A percentile compares a stretch with the other conserved stretches of the same genome.
These are phyloP conservation scores for Tuber indicum DNA, from an alignment of 495 filamentous ascomycete genomes.

Conservation along the genomic window DNA sequence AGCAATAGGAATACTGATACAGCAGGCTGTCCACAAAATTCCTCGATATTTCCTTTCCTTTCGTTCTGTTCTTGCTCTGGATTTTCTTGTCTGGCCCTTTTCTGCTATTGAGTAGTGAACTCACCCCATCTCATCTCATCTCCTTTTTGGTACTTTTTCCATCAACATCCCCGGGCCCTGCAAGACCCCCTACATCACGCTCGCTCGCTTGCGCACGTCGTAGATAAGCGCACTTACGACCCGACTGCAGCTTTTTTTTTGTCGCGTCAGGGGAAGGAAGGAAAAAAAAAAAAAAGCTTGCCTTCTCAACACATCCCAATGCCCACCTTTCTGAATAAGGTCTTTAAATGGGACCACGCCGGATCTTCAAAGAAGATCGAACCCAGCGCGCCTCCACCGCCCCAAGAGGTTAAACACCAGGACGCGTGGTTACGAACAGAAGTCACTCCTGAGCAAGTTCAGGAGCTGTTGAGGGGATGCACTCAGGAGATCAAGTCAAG, in stretches of 20 bases:
- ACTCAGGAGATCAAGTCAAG: conserved; percentile 86
- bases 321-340: conserved; percentile 41
- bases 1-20: not conserved
- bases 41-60: not conserved
- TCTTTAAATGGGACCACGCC: conserved; percentile 36
- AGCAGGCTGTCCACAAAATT: conserved; percentile 1
- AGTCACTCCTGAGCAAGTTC: conserved; percentile 83
- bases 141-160: conserved; percentile 27
- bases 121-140: conserved; percentile 38
- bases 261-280: conserved; percentile 23
- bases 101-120: conserved; percentile 11
- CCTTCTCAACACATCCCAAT: conserved; percentile 29
- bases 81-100: conserved; percentile 15
- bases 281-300: not conserved
- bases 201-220: conserved; percentile 37
- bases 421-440: conserved; percentile 84
- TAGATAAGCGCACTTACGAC: conserved; percentile 36
- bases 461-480: conserved; percentile 75
- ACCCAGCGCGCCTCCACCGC: conserved; percentile 44
- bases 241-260: conserved; percentile 39
- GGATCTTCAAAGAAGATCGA: conserved; percentile 22
- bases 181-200: conserved; percentile 29
- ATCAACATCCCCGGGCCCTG: conserved; percentile 10
- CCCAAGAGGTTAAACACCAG: conserved; percentile 58
- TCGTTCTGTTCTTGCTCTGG: conserved; percentile 9